Evolutionary conservation across 768 basidiomycete genomes (phyloP).

Genomic region (Termitomyces bulborhizus): DNA sequence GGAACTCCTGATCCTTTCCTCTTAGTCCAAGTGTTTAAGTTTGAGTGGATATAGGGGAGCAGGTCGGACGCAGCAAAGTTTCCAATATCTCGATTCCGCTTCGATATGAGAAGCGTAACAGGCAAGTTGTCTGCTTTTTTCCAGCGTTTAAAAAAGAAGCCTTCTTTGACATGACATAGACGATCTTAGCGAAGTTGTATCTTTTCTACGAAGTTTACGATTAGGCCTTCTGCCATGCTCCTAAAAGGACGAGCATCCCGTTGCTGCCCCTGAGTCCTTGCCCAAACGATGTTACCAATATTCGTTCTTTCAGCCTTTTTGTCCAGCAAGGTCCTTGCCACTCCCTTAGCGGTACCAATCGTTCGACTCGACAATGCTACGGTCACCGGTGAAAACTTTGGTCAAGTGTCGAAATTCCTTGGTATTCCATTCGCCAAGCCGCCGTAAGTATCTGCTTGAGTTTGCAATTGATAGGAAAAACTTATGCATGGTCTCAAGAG

Average conservation of each 20-base stretch:
- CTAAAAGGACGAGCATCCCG: neutral
- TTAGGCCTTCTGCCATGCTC: neutral
- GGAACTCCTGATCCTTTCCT: neutral
- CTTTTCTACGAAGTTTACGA: neutral
- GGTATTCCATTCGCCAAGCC: constrained; percentile 53
- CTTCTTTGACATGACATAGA: constrained; percentile 1
- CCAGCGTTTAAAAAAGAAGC: neutral
- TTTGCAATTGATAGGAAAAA: neutral
- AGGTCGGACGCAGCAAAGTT: no score
- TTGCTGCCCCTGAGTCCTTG: neutral
- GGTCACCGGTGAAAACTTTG: constrained; percentile 32
- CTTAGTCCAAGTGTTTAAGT: neutral
- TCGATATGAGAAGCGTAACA: neutral
- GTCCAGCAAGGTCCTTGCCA: constrained; percentile 5
- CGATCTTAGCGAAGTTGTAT: neutral
- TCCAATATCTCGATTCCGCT: neutral
- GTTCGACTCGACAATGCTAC: constrained; percentile 38
- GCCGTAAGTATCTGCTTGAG: constrained; percentile 32
- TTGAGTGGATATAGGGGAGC: neutral
- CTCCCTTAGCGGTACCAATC: constrained; percentile 23
- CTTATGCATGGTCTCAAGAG: constrained; percentile 14
- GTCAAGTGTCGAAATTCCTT: constrained; percentile 32
- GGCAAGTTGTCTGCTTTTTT: neutral
- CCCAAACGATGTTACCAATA: neutral
- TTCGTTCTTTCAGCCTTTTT: neutral